Evolutionary conservation across 2,329 filamentous ascomycete species (phyloP).

Genomic region (Paecilomyces fulvus): DNA sequence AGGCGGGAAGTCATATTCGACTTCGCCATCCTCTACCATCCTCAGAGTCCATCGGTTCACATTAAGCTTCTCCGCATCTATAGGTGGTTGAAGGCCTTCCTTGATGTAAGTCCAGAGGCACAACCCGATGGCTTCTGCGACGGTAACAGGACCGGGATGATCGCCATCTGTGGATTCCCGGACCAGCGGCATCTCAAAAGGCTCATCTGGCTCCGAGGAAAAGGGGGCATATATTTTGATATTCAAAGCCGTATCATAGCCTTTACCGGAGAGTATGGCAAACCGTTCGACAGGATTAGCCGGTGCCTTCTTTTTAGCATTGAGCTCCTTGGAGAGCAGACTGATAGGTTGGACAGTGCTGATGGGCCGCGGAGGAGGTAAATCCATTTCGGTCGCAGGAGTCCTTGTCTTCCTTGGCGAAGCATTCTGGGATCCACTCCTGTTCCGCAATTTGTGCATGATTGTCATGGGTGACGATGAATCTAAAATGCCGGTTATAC

Average conservation of each 20-base stretch:
- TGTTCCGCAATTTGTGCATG: constrained; percentile 30
- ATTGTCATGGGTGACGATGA: constrained; percentile 43
- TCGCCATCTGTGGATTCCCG: constrained; percentile 47
- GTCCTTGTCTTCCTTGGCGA: constrained; percentile 46
- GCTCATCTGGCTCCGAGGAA: constrained; percentile 46
- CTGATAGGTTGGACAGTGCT: constrained; percentile 51
- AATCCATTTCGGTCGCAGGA: constrained; percentile 42
- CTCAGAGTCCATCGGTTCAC: constrained; percentile 57
- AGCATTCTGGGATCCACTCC: constrained; percentile 23
- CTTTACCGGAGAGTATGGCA: constrained; percentile 51
- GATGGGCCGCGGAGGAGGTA: constrained; percentile 54
- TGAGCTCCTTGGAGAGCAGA: constrained; percentile 49
- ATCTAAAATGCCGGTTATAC: constrained; percentile 34
- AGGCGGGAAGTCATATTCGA: constrained; percentile 58
- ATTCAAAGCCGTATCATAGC: constrained; percentile 52
- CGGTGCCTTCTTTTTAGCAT: constrained; percentile 47
- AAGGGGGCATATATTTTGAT: constrained; percentile 57
- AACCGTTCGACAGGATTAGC: constrained; percentile 56
- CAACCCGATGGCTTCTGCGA: constrained; percentile 56
- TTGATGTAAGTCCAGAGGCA: constrained; percentile 55
- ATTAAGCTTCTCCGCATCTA: constrained; percentile 45
- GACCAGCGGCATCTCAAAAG: constrained; percentile 50
- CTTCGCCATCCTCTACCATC: constrained; percentile 61
- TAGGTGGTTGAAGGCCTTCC: constrained; percentile 46
- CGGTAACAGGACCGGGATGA: constrained; percentile 42